A percentile compares a stretch with the other conserved stretches of the same genome.
Conservation (phyloP, 169 alveolate species). For the Toxoplasma gondii region DNA sequence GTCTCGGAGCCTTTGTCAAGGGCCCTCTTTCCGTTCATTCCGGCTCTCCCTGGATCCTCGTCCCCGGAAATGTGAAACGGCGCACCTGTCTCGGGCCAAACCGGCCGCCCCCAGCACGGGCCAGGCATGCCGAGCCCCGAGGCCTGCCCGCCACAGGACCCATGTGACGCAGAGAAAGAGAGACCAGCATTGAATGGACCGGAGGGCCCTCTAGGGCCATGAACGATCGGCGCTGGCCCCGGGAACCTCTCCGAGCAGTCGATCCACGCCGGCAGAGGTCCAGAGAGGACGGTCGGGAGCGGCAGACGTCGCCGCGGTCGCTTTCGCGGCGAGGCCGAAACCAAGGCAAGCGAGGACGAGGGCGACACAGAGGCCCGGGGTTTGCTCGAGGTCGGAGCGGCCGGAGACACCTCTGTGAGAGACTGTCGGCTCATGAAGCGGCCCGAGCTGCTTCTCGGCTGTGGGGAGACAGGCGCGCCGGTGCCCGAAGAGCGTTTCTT, state of each 20-base stretch:
- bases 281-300: conserved; percentile 30
- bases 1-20: too few species aligned
- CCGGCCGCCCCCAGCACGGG: too few species aligned
- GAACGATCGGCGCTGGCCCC: too few species aligned
- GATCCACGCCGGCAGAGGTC: conserved; percentile 31
- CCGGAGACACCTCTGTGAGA: neutral
- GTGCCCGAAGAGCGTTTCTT: neutral
- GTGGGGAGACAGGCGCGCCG: neutral
- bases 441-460: neutral
- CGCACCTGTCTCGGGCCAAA: too few species aligned
- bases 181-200: too few species aligned
- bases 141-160: too few species aligned
- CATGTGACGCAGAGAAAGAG: too few species aligned
- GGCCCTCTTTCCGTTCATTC: too few species aligned
- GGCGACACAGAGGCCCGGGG: neutral
- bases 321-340: neutral
- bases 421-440: neutral
- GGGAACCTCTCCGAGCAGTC: neutral
- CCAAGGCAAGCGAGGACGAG: neutral
- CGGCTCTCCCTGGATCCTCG: too few species aligned
- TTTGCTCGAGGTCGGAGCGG: neutral
- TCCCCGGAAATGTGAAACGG: too few species aligned
- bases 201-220: too few species aligned
- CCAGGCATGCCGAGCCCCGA: too few species aligned
- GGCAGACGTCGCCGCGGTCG: conserved; percentile 1